Percentiles rank a stretch among this genome's conserved stretches.
phyloP scores from a whole-genome alignment of 495 filamentous ascomycete species.

The Pseudomonodictys pantanalensis region DNA sequence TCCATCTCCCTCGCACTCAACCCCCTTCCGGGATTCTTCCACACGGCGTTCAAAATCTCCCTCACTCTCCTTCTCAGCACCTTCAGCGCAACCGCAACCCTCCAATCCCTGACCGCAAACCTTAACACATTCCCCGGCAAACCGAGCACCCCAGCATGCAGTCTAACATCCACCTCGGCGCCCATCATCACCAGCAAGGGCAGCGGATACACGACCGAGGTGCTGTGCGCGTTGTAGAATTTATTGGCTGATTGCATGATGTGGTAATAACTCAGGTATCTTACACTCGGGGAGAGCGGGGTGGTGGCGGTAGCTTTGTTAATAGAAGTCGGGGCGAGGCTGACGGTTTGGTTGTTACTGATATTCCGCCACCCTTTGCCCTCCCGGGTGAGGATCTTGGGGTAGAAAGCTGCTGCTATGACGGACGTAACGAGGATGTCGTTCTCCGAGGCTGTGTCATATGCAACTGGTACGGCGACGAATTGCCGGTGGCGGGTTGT shows the following conservation, averaged over 20 bases:
- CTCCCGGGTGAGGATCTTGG: constrained; percentile 81
- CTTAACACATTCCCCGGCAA: constrained; percentile 83
- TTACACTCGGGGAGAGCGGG: constrained; percentile 52
- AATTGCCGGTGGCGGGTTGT: constrained; percentile 66
- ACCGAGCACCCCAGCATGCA: constrained; percentile 80
- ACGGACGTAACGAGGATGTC: constrained; percentile 74
- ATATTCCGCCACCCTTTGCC: constrained; percentile 89
- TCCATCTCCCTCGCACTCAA: constrained; percentile 22
- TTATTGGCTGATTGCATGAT: constrained; percentile 87
- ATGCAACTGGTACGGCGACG: constrained; percentile 70
- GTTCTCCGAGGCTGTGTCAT: constrained; percentile 71
- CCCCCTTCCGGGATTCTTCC: constrained; percentile 26
- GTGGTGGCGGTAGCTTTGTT: constrained; percentile 61
- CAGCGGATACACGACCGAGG: constrained; percentile 74
- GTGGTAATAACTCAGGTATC: constrained; percentile 88
- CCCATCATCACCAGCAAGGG: constrained; percentile 81
- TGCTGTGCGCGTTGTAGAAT: constrained; percentile 86
- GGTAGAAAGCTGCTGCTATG: constrained; percentile 90
- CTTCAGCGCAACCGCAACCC: constrained; percentile 81
- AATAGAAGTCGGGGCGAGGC: constrained; percentile 78
- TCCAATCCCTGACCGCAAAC: constrained; percentile 88
- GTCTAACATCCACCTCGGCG: constrained; percentile 72
- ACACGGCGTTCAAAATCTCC: constrained; percentile 26
- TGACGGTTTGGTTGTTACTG: constrained; percentile 83
- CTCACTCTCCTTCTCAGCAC: constrained; percentile 53